Evolutionary conservation across 2,329 filamentous ascomycete genomes (phyloP).

Genomic region (Diplodia scrobiculata): DNA sequence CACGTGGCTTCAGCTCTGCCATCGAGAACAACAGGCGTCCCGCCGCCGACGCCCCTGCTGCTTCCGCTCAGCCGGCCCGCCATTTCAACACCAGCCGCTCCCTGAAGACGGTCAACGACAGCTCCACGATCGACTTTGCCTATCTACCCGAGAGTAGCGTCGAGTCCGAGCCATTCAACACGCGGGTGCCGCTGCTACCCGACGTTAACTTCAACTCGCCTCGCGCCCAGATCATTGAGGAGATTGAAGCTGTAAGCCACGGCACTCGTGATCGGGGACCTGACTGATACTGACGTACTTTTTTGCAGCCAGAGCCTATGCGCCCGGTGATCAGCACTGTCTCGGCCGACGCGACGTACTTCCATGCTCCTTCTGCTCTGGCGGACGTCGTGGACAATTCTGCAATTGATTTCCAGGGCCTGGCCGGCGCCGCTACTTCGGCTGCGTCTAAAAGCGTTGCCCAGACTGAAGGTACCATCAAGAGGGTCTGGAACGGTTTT

Average conservation of each 20-base stretch:
- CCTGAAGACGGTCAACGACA: slow-evolving; percentile 59
- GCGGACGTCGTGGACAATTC: slow-evolving; percentile 52
- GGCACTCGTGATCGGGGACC: no score
- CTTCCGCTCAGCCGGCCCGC: slow-evolving; percentile 46
- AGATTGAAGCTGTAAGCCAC: slow-evolving; percentile 4
- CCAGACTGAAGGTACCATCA: slow-evolving; percentile 47
- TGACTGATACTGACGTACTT: slow-evolving; percentile 24
- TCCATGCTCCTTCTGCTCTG: slow-evolving; percentile 57
- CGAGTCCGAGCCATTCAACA: slow-evolving; percentile 46
- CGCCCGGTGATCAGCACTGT: slow-evolving; percentile 61
- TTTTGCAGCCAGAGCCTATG: slow-evolving; percentile 48
- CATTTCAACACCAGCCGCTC: slow-evolving; percentile 65
- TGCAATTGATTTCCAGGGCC: slow-evolving; percentile 53
- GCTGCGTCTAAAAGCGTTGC: slow-evolving; percentile 42
- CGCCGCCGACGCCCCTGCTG: slow-evolving; percentile 35
- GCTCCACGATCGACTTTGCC: slow-evolving; percentile 64
- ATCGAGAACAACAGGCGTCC: slow-evolving; percentile 52
- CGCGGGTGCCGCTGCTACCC: slow-evolving; percentile 56
- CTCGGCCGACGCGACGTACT: slow-evolving; percentile 52
- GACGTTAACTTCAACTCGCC: slow-evolving; percentile 28
- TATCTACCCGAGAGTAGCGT: slow-evolving; percentile 60
- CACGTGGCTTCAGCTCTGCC: slow-evolving; percentile 59
- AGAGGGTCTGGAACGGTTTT: slow-evolving; percentile 52
- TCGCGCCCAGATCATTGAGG: slow-evolving; percentile 10
- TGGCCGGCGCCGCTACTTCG: slow-evolving; percentile 55